A percentile compares a stretch with the other conserved stretches of the same genome.
These are phyloP conservation scores for Alternaria postmessia DNA, from an alignment of 2,329 filamentous ascomycete genomes.

Conservation along the genomic window DNA sequence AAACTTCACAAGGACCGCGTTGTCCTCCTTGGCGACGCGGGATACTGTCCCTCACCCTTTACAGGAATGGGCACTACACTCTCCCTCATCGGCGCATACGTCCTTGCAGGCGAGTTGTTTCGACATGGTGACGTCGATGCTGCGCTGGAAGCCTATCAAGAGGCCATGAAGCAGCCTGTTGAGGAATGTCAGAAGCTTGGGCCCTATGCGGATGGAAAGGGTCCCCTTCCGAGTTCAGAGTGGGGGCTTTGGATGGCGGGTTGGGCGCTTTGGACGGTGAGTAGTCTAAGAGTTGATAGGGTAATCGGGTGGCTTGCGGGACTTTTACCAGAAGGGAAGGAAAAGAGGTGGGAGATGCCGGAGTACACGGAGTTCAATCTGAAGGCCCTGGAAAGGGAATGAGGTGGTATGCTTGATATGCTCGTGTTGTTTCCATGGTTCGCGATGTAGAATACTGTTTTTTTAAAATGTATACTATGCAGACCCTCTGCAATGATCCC, in stretches of 20 bases:
- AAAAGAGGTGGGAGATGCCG: conserved; percentile 4
- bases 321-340: not conserved
- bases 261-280: not conserved
- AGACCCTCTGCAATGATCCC: not conserved
- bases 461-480: not conserved
- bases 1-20: conserved; percentile 56
- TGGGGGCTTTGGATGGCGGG: not conserved
- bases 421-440: not conserved
- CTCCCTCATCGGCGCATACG: conserved; percentile 50
- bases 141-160: conserved; percentile 35
- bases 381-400: not conserved
- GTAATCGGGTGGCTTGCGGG: not conserved
- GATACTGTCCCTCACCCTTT: conserved; percentile 37
- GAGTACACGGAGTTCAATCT: conserved; percentile 24
- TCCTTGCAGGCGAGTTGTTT: conserved; percentile 49
- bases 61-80: conserved; percentile 40
- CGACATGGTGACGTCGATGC: conserved; percentile 14
- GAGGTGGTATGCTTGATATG: not conserved
- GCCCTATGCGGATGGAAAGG: not conserved
- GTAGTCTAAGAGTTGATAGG: not conserved
- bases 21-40: conserved; percentile 63
- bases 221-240: not conserved
- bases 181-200: conserved; percentile 29
- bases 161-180: conserved; percentile 26
- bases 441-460: not conserved